Percentiles rank a stretch among this genome's conserved stretches.
phyloP scores from a whole-genome alignment of 371 early-diverging fungal genomes.

The Fennellomyces sp. region DNA sequence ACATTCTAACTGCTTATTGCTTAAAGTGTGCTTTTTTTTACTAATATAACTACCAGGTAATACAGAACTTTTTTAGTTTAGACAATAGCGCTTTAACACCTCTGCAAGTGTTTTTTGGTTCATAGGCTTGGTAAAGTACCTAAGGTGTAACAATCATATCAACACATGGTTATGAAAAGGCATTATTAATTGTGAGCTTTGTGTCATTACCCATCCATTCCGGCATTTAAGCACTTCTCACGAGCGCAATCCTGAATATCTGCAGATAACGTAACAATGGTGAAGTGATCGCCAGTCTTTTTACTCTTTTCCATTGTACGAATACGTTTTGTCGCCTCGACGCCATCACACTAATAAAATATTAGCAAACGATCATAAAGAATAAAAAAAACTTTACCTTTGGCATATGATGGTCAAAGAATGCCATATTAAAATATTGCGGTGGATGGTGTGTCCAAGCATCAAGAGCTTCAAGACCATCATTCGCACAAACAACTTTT shows the following conservation, averaged over 20 bases:
- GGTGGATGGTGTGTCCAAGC: slow-evolving; percentile 33
- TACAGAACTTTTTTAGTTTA: too few relatives aligned
- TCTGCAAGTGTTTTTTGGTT: too few relatives aligned
- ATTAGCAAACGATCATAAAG: background rate
- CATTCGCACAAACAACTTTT: slow-evolving; percentile 44
- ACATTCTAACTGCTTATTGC: too few relatives aligned
- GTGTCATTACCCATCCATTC: slow-evolving; percentile 25
- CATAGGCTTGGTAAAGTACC: too few relatives aligned
- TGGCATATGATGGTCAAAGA: slow-evolving; percentile 57
- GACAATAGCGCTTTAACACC: too few relatives aligned
- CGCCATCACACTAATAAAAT: slow-evolving; percentile 43
- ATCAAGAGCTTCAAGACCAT: slow-evolving; percentile 45
- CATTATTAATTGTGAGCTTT: too few relatives aligned
- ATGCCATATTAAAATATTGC: too few relatives aligned
- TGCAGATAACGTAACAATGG: slow-evolving; percentile 15
- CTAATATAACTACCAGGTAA: too few relatives aligned
- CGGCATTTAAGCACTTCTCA: slow-evolving; percentile 11
- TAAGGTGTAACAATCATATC: too few relatives aligned
- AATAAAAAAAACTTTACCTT: slow-evolving; percentile 19
- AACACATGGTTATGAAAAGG: too few relatives aligned
- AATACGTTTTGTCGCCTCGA: slow-evolving; percentile 47
- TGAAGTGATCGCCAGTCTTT: slow-evolving; percentile 12
- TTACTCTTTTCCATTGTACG: slow-evolving; percentile 29
- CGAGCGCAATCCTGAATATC: slow-evolving; percentile 17
- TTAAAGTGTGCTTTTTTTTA: too few relatives aligned